Evolutionary conservation across 371 early-diverging fungal genomes (phyloP), one percentile per base, ranked within the genome.

Genomic region (Gilbertella persicaria): DNA sequence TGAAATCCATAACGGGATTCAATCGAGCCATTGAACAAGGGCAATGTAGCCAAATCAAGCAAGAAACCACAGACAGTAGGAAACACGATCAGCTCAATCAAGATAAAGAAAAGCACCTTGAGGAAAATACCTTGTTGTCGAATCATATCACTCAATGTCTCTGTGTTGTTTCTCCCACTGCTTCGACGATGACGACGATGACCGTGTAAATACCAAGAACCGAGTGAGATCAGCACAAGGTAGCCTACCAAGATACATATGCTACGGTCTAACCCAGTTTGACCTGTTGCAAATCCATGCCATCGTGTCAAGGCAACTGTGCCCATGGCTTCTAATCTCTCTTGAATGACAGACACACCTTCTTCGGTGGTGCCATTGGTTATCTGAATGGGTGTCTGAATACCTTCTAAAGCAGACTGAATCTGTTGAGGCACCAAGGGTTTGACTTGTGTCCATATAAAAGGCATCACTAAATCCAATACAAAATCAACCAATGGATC

Each of bases 21-120:
- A 8, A 90, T 41, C 0, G 90, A 80, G 3, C 86, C 82, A 19
- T 78, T 79, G 6, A 95, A 86, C 13, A 95, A 51, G 1, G 92
- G 91, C 23, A 91, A 61, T 2, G 93, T 89, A 45, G 87, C 85
- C n/a, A 92, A n/a, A 48, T 91, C 94, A 24, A 97, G 68, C 49
- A 94, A 71, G 23, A 86, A 62, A 4, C 98, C 98, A 62, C 94
- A 96, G 45, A 89, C 78, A 12, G 87, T 72, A 1, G 98, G 98
- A 67, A 97, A 96, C 28, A 85, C 56, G 9, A 87, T 77, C 29
- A 97, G 80, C 68, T 97, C 98, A 29, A 94, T 78, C 6, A 79
- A 68, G 24, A 96, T 82, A 61, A 97, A 95, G 60, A 93, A 85
- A 5, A 81, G 71, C 5, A 93, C 84, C 52, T 85, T 85, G 20